Evolutionary conservation across 2,329 filamentous ascomycete genomes (phyloP).

Genomic region (Ascochyta clinopodiicola): DNA sequence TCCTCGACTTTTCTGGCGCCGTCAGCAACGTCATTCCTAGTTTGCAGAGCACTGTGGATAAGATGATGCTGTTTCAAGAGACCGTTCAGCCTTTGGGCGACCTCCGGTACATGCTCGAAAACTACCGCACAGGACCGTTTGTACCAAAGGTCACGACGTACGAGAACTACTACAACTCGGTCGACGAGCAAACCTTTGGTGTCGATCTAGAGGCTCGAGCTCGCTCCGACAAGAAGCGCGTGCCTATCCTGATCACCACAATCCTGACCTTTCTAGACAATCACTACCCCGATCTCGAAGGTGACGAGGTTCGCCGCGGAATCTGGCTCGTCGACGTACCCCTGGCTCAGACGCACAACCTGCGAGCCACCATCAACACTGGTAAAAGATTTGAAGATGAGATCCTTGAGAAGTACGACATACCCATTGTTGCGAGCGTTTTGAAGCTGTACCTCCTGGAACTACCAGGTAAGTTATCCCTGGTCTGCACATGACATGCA

Average conservation of each 20-base stretch:
- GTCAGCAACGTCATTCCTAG: conserved; percentile 98
- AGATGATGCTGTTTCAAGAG: conserved; percentile 99
- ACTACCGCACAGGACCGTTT: conserved; percentile 93
- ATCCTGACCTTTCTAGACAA: conserved; percentile 95
- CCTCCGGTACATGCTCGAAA: conserved; percentile 91
- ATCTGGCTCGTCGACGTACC: conserved; percentile 97
- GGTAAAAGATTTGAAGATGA: conserved; percentile 80
- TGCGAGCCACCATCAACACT: conserved; percentile 84
- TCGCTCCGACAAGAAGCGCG: conserved; percentile 91
- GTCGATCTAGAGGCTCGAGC: conserved; percentile 97
- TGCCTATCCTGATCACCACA: conserved; percentile 89
- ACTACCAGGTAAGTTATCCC: conserved; percentile 74
- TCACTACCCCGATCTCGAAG: conserved; percentile 96
- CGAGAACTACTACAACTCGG: conserved; percentile 98
- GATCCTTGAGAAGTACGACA: conserved; percentile 84
- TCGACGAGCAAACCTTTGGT: conserved; percentile 97
- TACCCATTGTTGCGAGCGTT: conserved; percentile 90
- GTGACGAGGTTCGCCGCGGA: conserved; percentile 86
- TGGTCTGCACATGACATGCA: neutral
- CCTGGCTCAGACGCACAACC: conserved; percentile 80
- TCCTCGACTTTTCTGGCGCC: conserved; percentile 95
- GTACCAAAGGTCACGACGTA: conserved; percentile 90
- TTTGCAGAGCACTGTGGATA: conserved; percentile 92
- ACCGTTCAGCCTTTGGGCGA: conserved; percentile 94
- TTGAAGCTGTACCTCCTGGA: conserved; percentile 95